phyloP scores from a whole-genome alignment of 306 rosid genomes.

The Phaseolus lunatus region DNA sequence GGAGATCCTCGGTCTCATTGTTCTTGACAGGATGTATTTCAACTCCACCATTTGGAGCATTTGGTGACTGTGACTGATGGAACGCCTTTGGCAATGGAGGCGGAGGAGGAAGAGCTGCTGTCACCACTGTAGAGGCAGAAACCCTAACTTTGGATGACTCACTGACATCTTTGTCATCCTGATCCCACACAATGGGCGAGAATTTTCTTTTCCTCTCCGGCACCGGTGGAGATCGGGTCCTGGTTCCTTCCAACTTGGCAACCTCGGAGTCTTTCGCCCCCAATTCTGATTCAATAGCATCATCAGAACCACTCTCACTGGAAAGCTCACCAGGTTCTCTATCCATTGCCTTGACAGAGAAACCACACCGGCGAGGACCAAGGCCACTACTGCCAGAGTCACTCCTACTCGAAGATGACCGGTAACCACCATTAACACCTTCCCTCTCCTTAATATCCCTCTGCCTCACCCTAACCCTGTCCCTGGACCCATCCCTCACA shows the following conservation, averaged over 20 bases:
- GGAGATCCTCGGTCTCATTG: slow-evolving; percentile 43
- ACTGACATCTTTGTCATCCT: slow-evolving; percentile 68
- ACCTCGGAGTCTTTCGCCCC: slow-evolving; percentile 52
- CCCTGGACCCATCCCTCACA: slow-evolving; percentile 67
- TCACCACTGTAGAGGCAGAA: slow-evolving; percentile 16
- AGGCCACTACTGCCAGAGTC: slow-evolving; percentile 71
- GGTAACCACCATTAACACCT: slow-evolving; percentile 59
- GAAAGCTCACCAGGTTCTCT: slow-evolving; percentile 98
- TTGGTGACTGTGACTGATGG: slow-evolving; percentile 51
- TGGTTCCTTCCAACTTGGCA: slow-evolving; percentile 57
- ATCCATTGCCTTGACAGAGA: slow-evolving; percentile 60
- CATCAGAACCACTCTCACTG: slow-evolving; percentile 95
- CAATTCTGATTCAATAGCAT: slow-evolving; percentile 68
- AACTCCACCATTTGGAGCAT: slow-evolving; percentile 53
- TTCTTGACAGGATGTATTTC: slow-evolving; percentile 50
- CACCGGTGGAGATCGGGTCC: slow-evolving; percentile 45
- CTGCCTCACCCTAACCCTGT: slow-evolving; percentile 67
- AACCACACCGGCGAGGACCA: slow-evolving; percentile 67
- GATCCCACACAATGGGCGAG: slow-evolving; percentile 95
- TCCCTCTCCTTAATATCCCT: slow-evolving; percentile 69
- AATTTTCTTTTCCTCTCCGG: slow-evolving; percentile 84
- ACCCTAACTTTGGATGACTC: slow-evolving; percentile 57
- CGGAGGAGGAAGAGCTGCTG: slow-evolving; percentile 57
- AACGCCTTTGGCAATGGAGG: slow-evolving; percentile 60
- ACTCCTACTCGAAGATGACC: slow-evolving; percentile 70